Base-by-base conservation (phyloP, 2,329 filamentous ascomycete species). In the Cordyceps farinosa region DNA sequence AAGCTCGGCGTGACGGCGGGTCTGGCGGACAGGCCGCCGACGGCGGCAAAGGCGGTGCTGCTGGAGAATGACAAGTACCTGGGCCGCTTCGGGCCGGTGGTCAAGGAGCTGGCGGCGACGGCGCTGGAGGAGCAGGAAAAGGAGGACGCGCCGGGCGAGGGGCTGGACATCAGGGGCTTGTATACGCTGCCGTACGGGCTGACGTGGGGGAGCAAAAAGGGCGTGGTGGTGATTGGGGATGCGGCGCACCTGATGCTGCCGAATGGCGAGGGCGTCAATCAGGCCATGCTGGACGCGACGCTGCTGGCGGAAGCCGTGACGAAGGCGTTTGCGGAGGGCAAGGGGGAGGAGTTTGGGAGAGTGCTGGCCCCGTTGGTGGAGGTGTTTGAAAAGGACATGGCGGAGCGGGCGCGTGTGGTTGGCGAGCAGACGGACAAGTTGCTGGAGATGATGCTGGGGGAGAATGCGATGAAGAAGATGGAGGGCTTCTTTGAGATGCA, bases 171-270 rank as follows among this genome's bases (percentile, higher is more conserved):
- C 30, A 69, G 68, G 52, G 67, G 71, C 0, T 62, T 77, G 1
- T 72, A 73, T 66, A 75, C 76, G 64, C 73, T 86, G 7, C 81
- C 82, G 0, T 65, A 79, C 1, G 78, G 77, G 1, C 65, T 74
- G 11, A 54, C 58, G 0, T 86, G 83, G 82, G 65, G 74, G 9
- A 65, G 74, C 10, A 68, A 70, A 3, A 36, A 71, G 0, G 79
- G 81, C 3, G 73, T 79, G 5, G 82, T 84, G 0, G 70, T 86
- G 15, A 70, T 86, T n/a, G 84, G 84, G 3, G 83, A 86, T 66
- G 81, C 83, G 1, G 83, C 82, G 13, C 83, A 86, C 68, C 66
- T 84, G 13, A 82, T 83, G 77, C 78, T 77, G 5, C 80, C 80
- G 0, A 78, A 78, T 0, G 83, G 84, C 3, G 82, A 83, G 57